These are phyloP conservation scores for Grosmannia clavigera DNA, from an alignment of 2,329 filamentous ascomycete species.

Conservation along the genomic window DNA sequence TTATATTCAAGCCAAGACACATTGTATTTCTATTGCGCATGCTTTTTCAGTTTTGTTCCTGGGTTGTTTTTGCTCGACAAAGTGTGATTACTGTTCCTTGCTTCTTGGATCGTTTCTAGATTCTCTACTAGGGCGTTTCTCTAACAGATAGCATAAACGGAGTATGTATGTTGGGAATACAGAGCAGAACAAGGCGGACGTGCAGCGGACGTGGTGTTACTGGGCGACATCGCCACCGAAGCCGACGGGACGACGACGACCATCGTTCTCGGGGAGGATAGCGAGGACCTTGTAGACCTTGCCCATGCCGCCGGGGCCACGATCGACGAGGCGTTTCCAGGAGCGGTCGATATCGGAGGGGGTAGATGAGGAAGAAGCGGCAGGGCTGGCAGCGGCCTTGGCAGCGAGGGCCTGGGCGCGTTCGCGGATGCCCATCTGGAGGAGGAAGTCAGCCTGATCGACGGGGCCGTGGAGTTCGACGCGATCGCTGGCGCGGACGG, in stretches of 20 bases:
- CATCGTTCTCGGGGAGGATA: slow-evolving; percentile 70
- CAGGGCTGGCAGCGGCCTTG: slow-evolving; percentile 28
- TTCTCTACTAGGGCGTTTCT: not conserved
- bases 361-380: slow-evolving; percentile 38
- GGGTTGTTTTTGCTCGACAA: not conserved
- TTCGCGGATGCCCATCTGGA: slow-evolving; percentile 70
- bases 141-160: not conserved
- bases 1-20: no score
- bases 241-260: slow-evolving; percentile 67
- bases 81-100: not conserved
- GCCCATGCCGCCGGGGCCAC: slow-evolving; percentile 77
- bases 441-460: slow-evolving; percentile 69
- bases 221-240: slow-evolving; percentile 64
- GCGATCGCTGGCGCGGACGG: slow-evolving; percentile 58
- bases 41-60: not conserved
- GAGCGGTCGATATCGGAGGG: slow-evolving; percentile 54
- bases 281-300: slow-evolving; percentile 89
- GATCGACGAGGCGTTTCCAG: slow-evolving; percentile 75
- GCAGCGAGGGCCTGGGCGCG: slow-evolving; percentile 55
- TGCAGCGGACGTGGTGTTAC: not conserved
- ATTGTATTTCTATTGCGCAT: not conserved
- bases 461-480: slow-evolving; percentile 91
- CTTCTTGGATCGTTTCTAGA: not conserved
- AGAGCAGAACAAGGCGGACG: not conserved
- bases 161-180: not conserved